Evolutionary conservation across 2,329 filamentous ascomycete genomes (phyloP), one percentile per base, ranked within the genome.

Genomic region (Diplodia intermedia): DNA sequence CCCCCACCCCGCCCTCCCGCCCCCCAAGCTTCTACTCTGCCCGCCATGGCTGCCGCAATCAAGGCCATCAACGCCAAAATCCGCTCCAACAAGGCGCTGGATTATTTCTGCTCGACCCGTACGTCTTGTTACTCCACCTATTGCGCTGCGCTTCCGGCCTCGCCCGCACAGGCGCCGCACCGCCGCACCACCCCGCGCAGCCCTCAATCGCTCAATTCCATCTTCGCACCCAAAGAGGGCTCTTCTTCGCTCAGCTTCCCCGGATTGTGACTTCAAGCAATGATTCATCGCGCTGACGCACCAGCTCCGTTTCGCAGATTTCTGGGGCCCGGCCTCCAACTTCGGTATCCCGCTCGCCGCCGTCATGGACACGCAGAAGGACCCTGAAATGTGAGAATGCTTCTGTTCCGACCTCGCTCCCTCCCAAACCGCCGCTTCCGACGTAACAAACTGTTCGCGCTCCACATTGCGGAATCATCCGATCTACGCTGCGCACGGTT

Each of bases 41-140:
- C 49, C 72, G 73, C 70, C 56, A 87, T 87, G 82, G 82, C 82
- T 70, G 83, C 83, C 73, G 82, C 82, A 74, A 79, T 85, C 75
- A 84, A 84, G 79, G 83, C 82, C 49, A 77, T 85, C 78, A 85
- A 85, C 78, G 82, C 83, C 74, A 79, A 80, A 74, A 85, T 85
- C 73, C 81, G 83, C 74, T 78, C 82, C 36, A 84, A 84, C 75
- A 81, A 82, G 72, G 80, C 81, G 69, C 73, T 76, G 20, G 83
- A 85, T 72, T 85, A 85, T 79, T 79, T 85, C 73, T 85, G 82
- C 80, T 84, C 82, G 70, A 85, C 83, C 71, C 83, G 83, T 85
- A 80, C 73, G 83, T 83, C 68, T 60, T 65, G n/a, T 52, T 63
- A 52, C 60, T 63, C 60, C 60, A 52, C 60, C 60, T 38, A 26